phyloP scores from a whole-genome alignment of 192 early-diverging fungal species.

The Coemansia sp. region DNA sequence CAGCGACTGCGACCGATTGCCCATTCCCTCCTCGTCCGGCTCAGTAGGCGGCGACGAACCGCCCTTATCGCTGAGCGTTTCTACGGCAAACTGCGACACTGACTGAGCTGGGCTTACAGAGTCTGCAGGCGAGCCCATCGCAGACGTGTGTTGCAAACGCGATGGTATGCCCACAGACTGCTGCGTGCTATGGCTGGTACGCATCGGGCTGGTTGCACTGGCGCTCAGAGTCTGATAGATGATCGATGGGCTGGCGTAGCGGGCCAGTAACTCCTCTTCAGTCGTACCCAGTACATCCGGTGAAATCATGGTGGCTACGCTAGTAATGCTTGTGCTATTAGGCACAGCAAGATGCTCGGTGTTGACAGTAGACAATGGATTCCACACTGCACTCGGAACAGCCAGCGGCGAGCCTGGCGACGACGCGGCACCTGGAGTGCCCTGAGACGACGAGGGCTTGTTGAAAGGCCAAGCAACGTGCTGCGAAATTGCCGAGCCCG shows the following conservation, averaged over 20 bases:
- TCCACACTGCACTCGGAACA: not conserved
- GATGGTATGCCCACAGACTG: constrained; percentile 1
- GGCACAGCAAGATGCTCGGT: constrained; percentile 3
- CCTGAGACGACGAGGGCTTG: constrained; percentile 16
- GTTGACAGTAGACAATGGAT: not conserved
- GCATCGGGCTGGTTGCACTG: constrained; percentile 6
- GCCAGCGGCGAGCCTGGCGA: constrained; percentile 4
- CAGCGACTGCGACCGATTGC: not conserved
- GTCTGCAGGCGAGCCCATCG: constrained; percentile 31
- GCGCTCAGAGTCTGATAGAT: constrained; percentile 40
- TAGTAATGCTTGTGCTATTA: constrained; percentile 4
- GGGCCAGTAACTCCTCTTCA: constrained; percentile 36
- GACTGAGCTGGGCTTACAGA: constrained; percentile 17
- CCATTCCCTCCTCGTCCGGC: not conserved
- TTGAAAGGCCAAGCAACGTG: constrained; percentile 50
- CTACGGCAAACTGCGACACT: constrained; percentile 23
- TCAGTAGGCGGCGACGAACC: not conserved
- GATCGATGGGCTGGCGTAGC: constrained; percentile 37
- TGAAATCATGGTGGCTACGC: not conserved
- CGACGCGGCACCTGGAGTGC: not conserved
- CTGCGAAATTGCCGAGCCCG: constrained; percentile 19
- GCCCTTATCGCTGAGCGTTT: not conserved
- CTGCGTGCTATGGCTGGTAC: not conserved
- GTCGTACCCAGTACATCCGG: constrained; percentile 12
- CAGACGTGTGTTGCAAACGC: constrained; percentile 12